These are phyloP conservation scores for Leccinellum luteum DNA, from an alignment of 768 basidiomycete species.

Conservation along the genomic window DNA sequence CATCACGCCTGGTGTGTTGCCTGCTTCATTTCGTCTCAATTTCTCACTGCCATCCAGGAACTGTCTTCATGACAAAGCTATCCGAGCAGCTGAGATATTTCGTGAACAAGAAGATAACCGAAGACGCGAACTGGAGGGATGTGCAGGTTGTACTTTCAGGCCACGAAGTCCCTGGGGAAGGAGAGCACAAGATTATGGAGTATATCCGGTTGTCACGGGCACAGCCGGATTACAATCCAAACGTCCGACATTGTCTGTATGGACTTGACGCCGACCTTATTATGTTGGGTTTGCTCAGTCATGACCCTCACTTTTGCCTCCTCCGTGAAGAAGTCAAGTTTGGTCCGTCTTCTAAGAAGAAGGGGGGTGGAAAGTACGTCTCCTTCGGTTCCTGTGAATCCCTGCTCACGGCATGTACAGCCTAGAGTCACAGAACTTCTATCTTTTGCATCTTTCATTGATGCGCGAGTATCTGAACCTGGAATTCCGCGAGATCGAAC, in stretches of 20 bases:
- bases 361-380: conserved; percentile 53
- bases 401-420: conserved; percentile 27
- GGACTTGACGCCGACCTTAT: conserved; percentile 98
- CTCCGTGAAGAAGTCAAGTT: conserved; percentile 98
- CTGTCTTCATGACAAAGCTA: conserved; percentile 92
- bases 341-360: conserved; percentile 76
- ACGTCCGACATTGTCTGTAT: conserved; percentile 95
- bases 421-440: conserved; percentile 85
- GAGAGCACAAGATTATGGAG: conserved; percentile 99
- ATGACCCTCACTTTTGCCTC: conserved; percentile 98
- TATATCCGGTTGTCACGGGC: conserved; percentile 94
- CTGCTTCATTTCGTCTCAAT: not conserved
- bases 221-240: conserved; percentile 94
- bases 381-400: not conserved
- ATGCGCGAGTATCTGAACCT: conserved; percentile 97
- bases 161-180: conserved; percentile 98
- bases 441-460: conserved; percentile 89
- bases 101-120: conserved; percentile 95
- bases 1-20: conserved; percentile 85
- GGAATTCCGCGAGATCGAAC: conserved; percentile 79
- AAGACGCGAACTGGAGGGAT: conserved; percentile 93
- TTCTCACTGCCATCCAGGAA: conserved; percentile 49
- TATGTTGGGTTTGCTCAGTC: conserved; percentile 95
- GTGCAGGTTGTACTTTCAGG: conserved; percentile 93
- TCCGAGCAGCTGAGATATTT: conserved; percentile 94